These are phyloP conservation scores for Dissophora ornata DNA, from an alignment of 192 early-diverging fungal genomes.

Conservation along the genomic window DNA sequence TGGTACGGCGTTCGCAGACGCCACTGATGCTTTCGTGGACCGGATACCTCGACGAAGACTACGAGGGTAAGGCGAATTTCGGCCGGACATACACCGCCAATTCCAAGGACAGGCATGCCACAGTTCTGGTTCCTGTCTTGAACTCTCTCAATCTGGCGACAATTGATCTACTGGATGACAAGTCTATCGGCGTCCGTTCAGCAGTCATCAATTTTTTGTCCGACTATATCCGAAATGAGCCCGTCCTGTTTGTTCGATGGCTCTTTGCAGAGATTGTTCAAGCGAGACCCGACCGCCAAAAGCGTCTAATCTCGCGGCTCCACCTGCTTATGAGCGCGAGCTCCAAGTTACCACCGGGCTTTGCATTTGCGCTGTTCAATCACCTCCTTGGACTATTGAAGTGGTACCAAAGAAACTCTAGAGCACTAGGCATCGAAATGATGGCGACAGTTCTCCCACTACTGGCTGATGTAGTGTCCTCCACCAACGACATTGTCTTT, in stretches of 20 bases:
- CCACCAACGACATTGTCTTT: constrained; percentile 62
- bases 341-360: constrained; percentile 61
- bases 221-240: constrained; percentile 66
- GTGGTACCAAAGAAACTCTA: constrained; percentile 63
- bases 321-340: constrained; percentile 58
- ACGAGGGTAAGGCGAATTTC: constrained; percentile 44
- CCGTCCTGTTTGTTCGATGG: constrained; percentile 61
- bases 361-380: constrained; percentile 64
- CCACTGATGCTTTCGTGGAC: constrained; percentile 62
- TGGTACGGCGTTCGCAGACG: constrained; percentile 54
- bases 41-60: constrained; percentile 62
- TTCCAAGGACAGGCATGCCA: constrained; percentile 42
- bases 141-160: constrained; percentile 57
- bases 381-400: constrained; percentile 67
- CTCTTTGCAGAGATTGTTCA: constrained; percentile 64
- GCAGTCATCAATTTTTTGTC: constrained; percentile 56
- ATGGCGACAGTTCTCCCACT: constrained; percentile 59
- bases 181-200: constrained; percentile 58
- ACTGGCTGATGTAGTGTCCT: constrained; percentile 61
- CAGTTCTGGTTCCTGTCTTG: constrained; percentile 56
- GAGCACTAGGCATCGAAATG: constrained; percentile 46
- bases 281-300: constrained; percentile 41
- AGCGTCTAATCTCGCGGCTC: constrained; percentile 56
- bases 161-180: constrained; percentile 65
- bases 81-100: constrained; percentile 23